These are phyloP conservation scores for Flaveria robusta DNA, from an alignment of 129 eudicot species.

Conservation along the genomic window DNA sequence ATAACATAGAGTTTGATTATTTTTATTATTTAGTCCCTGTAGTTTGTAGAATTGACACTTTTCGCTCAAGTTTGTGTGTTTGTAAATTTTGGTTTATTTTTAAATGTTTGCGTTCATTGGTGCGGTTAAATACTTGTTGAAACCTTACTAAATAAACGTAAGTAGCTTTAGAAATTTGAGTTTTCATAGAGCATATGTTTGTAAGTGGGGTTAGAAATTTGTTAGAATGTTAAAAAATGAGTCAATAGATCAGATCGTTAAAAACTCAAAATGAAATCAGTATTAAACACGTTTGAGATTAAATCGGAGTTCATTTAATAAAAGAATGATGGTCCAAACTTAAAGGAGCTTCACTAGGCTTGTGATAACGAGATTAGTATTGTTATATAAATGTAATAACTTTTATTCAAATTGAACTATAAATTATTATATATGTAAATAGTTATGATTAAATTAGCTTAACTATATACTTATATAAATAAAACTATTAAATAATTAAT, in stretches of 20 bases:
- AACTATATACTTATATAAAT: not conserved
- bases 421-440: too few relatives aligned
- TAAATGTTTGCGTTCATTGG: not conserved
- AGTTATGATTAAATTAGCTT: not conserved
- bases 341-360: not conserved
- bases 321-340: not conserved
- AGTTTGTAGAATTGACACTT: not conserved
- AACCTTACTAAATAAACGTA: not conserved
- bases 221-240: too few relatives aligned
- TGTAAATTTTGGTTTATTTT: not conserved
- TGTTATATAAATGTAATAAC: not conserved
- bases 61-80: not conserved
- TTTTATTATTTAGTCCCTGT: not conserved
- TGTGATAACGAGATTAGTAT: not conserved
- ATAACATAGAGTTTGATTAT: slow-evolving; percentile 15
- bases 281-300: too few relatives aligned
- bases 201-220: too few relatives aligned
- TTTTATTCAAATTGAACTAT: too few relatives aligned
- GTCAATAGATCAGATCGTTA: not conserved
- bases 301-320: not conserved
- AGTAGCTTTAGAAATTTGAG: not conserved
- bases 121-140: not conserved
- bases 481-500: not conserved
- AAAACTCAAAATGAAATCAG: too few relatives aligned
- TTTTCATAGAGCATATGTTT: too few relatives aligned